Percentiles rank a stretch among this genome's conserved stretches.
phyloP scores from a whole-genome alignment of 2,329 filamentous ascomycete genomes.

The Trichoderma pleuroti region DNA sequence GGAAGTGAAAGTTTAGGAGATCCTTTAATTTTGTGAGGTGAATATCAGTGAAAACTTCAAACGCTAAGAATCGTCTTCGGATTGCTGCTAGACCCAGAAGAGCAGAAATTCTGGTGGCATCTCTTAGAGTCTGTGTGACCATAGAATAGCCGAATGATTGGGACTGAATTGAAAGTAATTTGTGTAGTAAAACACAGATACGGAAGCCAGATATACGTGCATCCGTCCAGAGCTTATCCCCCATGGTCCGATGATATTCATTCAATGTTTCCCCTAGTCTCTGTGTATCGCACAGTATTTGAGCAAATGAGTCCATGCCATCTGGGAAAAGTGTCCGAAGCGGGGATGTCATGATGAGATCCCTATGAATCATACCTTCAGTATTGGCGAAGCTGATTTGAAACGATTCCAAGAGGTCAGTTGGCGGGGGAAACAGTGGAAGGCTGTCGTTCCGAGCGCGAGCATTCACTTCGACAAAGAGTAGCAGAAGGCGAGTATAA shows the following conservation, averaged over 20 bases:
- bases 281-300: not conserved
- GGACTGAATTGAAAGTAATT: not conserved
- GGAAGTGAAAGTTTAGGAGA: not conserved
- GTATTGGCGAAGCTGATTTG: not conserved
- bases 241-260: not conserved
- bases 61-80: not conserved
- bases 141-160: not conserved
- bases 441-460: not conserved
- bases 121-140: not conserved
- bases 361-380: not conserved
- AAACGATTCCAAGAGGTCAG: not conserved
- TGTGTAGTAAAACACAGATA: not conserved
- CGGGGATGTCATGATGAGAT: not conserved
- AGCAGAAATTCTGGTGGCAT: not conserved
- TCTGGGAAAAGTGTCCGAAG: not conserved
- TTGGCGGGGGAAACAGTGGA: not conserved
- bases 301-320: not conserved
- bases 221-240: not conserved
- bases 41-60: not conserved
- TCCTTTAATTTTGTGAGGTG: not conserved
- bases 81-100: not conserved
- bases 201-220: not conserved
- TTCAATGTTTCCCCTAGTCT: not conserved
- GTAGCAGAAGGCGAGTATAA: not conserved
- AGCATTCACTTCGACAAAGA: not conserved